Evolutionary conservation across 192 early-diverging fungal genomes (phyloP), one percentile per base, ranked within the genome.

Genomic region (Funneliformis mosseae): DNA sequence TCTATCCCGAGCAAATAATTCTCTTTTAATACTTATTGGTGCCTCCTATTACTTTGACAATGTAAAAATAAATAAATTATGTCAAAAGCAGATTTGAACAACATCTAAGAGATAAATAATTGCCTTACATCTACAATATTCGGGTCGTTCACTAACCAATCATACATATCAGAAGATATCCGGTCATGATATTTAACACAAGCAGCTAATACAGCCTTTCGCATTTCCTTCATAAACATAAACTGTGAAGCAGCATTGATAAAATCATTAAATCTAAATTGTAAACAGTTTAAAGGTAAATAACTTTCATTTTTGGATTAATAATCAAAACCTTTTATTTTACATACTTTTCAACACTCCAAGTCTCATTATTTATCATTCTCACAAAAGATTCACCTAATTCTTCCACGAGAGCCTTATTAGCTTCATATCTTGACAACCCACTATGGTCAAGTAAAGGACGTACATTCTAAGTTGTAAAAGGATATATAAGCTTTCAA

Each of bases 381-480:
- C 27, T 25, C 68, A 78, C 67, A 10, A 78, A 38, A 11, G 43
- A 33, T 8, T 68, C 43, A 8, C 25, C n/a, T 39, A 78, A 50
- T 33, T 16, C 77, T 5, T 64, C 66, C n/a, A 78, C 43, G 16
- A 78, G 66, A 28, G 63, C 64, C 25, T 18, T 61, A 23, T 78
- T 63, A 78, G 67, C 46, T 43, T 45, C 59, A 23, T 45, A 69
- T 38, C 77, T 78, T 7, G 63, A 67, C 42, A 45, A 27, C 7
- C 77, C 77, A 41, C 50, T 61, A 18, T 41, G n/a, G 10, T 78
- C 77, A 78, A 78, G 77, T 39, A 78, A 27, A n/a, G 77, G 77
- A 39, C 67, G 67, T 48, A 78, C 38, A 18, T 55, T 50, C 77
- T 78, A 45, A 45, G 67, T 21, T 68, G 43, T 63, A 16, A 55